Evolutionary conservation across 352 stramenopile species (phyloP), one percentile per base, ranked within the genome.

Genomic region (Globisporangium viniferum): DNA sequence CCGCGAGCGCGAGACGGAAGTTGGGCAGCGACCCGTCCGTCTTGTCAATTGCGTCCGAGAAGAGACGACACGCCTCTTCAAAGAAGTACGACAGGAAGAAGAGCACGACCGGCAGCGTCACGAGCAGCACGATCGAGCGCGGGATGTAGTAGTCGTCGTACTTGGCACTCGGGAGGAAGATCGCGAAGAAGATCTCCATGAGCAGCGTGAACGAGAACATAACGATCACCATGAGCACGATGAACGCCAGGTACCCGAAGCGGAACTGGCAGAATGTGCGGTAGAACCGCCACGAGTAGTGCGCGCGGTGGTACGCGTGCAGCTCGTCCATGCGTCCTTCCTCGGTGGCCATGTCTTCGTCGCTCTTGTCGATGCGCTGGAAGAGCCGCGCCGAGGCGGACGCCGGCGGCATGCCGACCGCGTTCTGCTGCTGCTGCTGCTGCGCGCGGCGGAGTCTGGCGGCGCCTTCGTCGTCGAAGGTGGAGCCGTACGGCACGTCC

Each of bases 181-280:
- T 89, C 24, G 82, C 80, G 64, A 94, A 94, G 77, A 92, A 94
- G 63, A 94, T 85, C 73, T 92, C 86, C 86, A 94, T 94, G 54
- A 94, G 73, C 62, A 90, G 63, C 70, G 84, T 91, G 69, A 94
- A 92, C 15, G 86, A 94, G 71, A 92, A 90, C 75, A 94, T 91
- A 72, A 94, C 67, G 72, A 94, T 81, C 55, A 90, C 74, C 84
- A 94, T 91, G 54, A 91, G 71, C 66, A 92, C 84, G n/a, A 94
- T 72, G 66, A 94, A 94, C 36, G 86, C 79, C 44, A 94, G 51
- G 70, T 94, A 94, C 55, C 81, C 81, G 39, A 92, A 91, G 62
- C 85, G 82, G 55, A 92, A 81, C 71, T 91, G 84, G 72, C 86
- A 94, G 55, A 87, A 39, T 51, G 78, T 88, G 67, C 86, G 81